A percentile compares a stretch with the other conserved stretches of the same genome.
These are phyloP conservation scores for Huntiella abstrusa DNA, from an alignment of 2,329 filamentous ascomycete genomes.

Conservation along the genomic window DNA sequence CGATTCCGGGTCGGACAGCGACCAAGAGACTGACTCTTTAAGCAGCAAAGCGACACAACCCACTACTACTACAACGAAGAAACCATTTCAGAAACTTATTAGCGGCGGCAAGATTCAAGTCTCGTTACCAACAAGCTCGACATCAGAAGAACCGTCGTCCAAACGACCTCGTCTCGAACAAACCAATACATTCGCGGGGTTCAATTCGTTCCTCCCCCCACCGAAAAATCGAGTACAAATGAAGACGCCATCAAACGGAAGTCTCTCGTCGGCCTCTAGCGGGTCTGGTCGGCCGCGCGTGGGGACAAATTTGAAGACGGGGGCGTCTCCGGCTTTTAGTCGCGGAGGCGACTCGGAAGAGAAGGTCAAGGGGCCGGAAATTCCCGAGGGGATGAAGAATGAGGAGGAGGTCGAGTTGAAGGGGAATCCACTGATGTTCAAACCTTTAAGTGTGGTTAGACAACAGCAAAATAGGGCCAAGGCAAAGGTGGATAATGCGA, in stretches of 20 bases:
- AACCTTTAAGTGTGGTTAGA: slow-evolving; percentile 66
- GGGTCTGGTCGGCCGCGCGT: slow-evolving; percentile 15
- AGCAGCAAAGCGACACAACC: slow-evolving; percentile 16
- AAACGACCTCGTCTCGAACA: slow-evolving; percentile 50
- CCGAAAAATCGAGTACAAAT: slow-evolving; percentile 44
- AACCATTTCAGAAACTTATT: slow-evolving; percentile 60
- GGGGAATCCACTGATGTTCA: slow-evolving; percentile 73
- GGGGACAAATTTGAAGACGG: slow-evolving; percentile 57
- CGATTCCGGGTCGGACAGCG: slow-evolving; percentile 51
- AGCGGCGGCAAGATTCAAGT: slow-evolving; percentile 74
- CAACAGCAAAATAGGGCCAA: slow-evolving; percentile 25
- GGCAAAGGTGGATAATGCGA: slow-evolving; percentile 46
- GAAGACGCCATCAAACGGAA: slow-evolving; percentile 12
- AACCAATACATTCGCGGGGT: slow-evolving; percentile 52
- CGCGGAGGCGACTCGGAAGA: slow-evolving; percentile 22
- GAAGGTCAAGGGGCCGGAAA: slow-evolving; percentile 22
- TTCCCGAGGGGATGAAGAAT: slow-evolving; percentile 36
- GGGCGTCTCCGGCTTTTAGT: slow-evolving; percentile 63
- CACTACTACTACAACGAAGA: slow-evolving; percentile 20
- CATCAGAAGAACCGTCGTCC: slow-evolving; percentile 33
- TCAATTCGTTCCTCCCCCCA: slow-evolving; percentile 72
- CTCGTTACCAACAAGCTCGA: slow-evolving; percentile 41
- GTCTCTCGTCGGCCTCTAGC: slow-evolving; percentile 10
- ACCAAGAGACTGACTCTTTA: slow-evolving; percentile 19
- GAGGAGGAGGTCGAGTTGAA: slow-evolving; percentile 49